Conservation (phyloP, 2,329 filamentous ascomycete species). For the Talaromyces pinophilus region DNA sequence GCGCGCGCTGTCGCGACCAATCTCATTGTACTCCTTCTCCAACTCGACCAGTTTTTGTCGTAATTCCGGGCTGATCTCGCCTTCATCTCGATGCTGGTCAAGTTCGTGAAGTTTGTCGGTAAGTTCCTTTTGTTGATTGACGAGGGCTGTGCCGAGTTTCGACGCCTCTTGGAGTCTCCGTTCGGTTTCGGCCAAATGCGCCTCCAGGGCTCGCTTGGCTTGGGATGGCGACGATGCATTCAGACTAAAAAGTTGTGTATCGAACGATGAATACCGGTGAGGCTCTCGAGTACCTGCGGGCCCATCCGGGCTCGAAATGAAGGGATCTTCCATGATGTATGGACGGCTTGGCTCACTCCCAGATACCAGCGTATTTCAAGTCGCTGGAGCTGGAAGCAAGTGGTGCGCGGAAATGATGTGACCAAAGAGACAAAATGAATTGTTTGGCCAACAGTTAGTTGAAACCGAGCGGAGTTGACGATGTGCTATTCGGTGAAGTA, state of each 20-base stretch:
- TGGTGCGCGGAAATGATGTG: constrained; percentile 8
- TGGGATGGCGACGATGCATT: constrained; percentile 83
- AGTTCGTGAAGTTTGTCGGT: constrained; percentile 81
- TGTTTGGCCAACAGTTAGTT: constrained; percentile 7
- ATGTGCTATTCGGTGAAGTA: background rate
- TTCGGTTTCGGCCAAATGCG: constrained; percentile 89
- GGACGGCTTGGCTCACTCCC: constrained; percentile 27
- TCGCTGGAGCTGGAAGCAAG: constrained; percentile 24
- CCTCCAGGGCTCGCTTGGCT: constrained; percentile 83
- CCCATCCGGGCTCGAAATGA: constrained; percentile 53
- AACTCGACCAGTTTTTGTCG: constrained; percentile 80
- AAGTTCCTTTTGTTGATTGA: constrained; percentile 83
- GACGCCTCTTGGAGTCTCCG: constrained; percentile 88
- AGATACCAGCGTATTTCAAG: constrained; percentile 21
- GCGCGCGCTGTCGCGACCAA: constrained; percentile 83
- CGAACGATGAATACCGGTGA: constrained; percentile 80
- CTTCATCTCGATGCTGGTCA: constrained; percentile 72
- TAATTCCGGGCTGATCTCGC: constrained; percentile 78
- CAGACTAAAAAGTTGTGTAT: constrained; percentile 75
- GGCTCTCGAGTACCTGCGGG: constrained; percentile 45
- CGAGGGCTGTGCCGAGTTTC: constrained; percentile 80
- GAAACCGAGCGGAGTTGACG: background rate
- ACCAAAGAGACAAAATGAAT: background rate
- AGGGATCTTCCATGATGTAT: constrained; percentile 56
- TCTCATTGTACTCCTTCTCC: constrained; percentile 92